phyloP scores from a whole-genome alignment of 2,329 filamentous ascomycete species.

The Monilinia polystroma region DNA sequence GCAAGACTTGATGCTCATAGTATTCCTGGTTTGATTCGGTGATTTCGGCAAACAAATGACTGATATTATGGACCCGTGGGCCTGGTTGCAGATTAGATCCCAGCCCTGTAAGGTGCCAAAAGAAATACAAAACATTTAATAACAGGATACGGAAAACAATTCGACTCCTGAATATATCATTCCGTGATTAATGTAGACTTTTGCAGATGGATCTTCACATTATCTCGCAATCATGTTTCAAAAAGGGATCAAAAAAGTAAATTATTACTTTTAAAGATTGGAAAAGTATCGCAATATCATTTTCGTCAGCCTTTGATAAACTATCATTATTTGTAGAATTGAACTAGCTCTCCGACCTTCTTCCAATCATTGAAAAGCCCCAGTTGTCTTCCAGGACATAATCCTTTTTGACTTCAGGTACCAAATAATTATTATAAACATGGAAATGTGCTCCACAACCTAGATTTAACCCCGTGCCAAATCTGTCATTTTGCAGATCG shows the following conservation, averaged over 20 bases:
- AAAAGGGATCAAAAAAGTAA: neutral
- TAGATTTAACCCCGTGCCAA: conserved; percentile 3
- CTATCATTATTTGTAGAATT: neutral
- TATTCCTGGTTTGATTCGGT: neutral
- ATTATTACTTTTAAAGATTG: neutral
- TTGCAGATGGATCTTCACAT: neutral
- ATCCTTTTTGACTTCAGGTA: conserved; percentile 1
- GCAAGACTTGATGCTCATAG: neutral
- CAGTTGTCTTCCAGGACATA: conserved; percentile 2
- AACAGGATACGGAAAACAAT: neutral
- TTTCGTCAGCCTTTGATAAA: neutral
- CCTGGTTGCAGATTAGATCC: conserved; percentile 6
- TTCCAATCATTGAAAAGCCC: neutral
- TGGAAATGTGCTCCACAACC: conserved; percentile 1
- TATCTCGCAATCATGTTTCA: neutral
- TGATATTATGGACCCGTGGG: conserved; percentile 4
- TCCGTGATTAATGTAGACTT: neutral
- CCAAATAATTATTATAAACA: neutral
- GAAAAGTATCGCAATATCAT: neutral
- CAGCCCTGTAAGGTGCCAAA: neutral
- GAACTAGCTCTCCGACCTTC: neutral
- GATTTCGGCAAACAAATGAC: conserved; percentile 3
- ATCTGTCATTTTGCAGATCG: conserved; percentile 4
- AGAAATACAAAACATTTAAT: neutral
- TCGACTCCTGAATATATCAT: neutral